phyloP scores from a whole-genome alignment of 169 alveolate genomes.

The Plasmodium inui region DNA sequence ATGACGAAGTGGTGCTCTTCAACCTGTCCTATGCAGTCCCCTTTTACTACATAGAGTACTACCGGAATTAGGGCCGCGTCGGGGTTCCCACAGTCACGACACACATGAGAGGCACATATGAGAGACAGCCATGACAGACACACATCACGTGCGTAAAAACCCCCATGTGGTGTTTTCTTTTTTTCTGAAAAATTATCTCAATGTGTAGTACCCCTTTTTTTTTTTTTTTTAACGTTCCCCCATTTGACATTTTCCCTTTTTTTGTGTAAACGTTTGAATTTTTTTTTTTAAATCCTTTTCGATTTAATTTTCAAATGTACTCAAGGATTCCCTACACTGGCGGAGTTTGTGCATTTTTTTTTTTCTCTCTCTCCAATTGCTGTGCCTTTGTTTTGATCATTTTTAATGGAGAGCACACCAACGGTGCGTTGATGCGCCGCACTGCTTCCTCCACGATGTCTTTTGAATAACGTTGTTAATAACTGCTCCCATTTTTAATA shows the following conservation, averaged over 20 bases:
- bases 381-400: slow-evolving; percentile 7
- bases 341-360: slow-evolving; percentile 1
- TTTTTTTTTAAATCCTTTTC: slow-evolving; percentile 1
- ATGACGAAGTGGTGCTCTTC: slow-evolving; percentile 38
- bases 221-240: neutral
- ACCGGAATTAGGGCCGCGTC: neutral
- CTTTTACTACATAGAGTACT: slow-evolving; percentile 58
- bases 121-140: no score
- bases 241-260: neutral
- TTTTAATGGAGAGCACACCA: slow-evolving; percentile 5
- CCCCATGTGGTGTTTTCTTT: neutral
- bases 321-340: neutral
- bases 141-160: neutral
- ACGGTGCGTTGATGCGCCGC: neutral
- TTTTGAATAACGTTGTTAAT: neutral
- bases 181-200: neutral
- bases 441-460: neutral
- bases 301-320: neutral
- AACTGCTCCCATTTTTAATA: neutral
- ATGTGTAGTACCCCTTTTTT: neutral
- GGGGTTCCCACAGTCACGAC: neutral
- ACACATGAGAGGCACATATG: no score
- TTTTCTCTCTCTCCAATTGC: neutral
- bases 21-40: slow-evolving; percentile 70
- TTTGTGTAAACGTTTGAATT: neutral